Base-by-base conservation (phyloP, 2,329 filamentous ascomycete genomes). In the Ophiostoma himal-ulmi region DNA sequence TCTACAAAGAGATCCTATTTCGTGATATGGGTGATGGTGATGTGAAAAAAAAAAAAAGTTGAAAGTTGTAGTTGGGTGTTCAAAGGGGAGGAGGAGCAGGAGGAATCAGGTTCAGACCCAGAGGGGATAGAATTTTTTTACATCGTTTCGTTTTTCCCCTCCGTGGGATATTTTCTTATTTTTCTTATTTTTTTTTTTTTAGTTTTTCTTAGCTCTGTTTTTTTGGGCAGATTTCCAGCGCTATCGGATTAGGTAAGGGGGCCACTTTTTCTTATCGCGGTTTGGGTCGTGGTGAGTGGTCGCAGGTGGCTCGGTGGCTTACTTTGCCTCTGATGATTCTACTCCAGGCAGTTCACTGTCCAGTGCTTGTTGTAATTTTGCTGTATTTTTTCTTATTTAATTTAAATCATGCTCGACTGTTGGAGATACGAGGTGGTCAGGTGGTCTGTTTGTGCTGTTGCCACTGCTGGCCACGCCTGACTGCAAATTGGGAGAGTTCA, bases 61-160 rank as follows among this genome's bases (percentile, higher is more conserved):
- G 26, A 34, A n/a, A 14, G 54, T 60, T 60, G 54, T 44, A 13
- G 54, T 60, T 0, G 13, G 4, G 22, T 26, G n/a, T 34, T 8
- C 22, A 39, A 48, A 48, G 44, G 44, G 44, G 44, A 39, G n/a
- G 44, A 48, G 44, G 17, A 20, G 44, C 37, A 13, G 44, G 44
- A 48, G 10, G 37, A 48, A 10, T 17, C 13, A 41, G 64, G 60
- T 37, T n/a, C 36, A 67, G 65, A 34, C 10, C 8, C 22, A 37
- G 65, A 22, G n/a, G 36, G 39, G 57, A 26, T 60, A 48, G 37
- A 64, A 48, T 70, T 70, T 70, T 68, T 52, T 68, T 54, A 22
- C 41, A 44, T 48, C 39, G 37, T 48, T 30, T 44, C 66, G 41
- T 22, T 52, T 68, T 68, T 68, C 26, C 66, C 37, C 37, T 44